Percentiles rank a stretch among this genome's conserved stretches.
phyloP scores from a whole-genome alignment of 2,329 filamentous ascomycete genomes.

The Anthostomella pinea region DNA sequence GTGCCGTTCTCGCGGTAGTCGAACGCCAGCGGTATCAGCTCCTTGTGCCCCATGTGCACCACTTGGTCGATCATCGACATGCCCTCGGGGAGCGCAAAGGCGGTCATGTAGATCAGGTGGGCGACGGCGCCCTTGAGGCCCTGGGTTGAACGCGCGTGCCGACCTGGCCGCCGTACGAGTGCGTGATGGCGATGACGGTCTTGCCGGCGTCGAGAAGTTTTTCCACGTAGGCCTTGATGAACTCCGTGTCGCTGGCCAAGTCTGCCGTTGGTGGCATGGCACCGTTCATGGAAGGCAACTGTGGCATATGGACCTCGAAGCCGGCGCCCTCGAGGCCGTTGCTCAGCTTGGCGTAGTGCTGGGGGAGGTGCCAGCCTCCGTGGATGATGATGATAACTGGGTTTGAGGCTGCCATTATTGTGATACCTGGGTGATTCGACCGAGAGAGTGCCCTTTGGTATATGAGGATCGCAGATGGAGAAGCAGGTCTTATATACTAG shows the following conservation, averaged over 20 bases:
- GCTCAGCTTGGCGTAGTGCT: conserved; percentile 4
- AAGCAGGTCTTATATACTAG: too few species aligned
- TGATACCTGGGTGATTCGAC: too few species aligned
- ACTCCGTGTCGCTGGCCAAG: conserved; percentile 15
- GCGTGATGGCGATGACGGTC: conserved; percentile 16
- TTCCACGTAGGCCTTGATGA: conserved; percentile 15
- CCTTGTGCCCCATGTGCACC: conserved; percentile 2
- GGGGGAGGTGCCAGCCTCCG: conserved; percentile 5
- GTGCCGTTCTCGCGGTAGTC: conserved; percentile 8
- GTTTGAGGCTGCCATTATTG: neutral
- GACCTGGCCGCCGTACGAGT: conserved; percentile 27
- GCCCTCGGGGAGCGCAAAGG: conserved; percentile 2
- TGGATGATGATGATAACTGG: conserved; percentile 4
- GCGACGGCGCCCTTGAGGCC: conserved; percentile 18
- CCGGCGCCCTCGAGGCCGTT: conserved; percentile 1
- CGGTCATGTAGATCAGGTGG: conserved; percentile 20
- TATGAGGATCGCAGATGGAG: too few species aligned
- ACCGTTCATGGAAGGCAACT: conserved; percentile 8
- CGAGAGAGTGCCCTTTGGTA: too few species aligned
- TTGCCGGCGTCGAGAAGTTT: conserved; percentile 16
- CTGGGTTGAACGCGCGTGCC: conserved; percentile 10
- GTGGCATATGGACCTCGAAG: conserved; percentile 6
- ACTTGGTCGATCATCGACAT: conserved; percentile 5
- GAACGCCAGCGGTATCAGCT: conserved; percentile 2
- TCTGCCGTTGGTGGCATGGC: conserved; percentile 17